phyloP scores from a whole-genome alignment of 305 asterid species.

The Ilex paraguariensis region DNA sequence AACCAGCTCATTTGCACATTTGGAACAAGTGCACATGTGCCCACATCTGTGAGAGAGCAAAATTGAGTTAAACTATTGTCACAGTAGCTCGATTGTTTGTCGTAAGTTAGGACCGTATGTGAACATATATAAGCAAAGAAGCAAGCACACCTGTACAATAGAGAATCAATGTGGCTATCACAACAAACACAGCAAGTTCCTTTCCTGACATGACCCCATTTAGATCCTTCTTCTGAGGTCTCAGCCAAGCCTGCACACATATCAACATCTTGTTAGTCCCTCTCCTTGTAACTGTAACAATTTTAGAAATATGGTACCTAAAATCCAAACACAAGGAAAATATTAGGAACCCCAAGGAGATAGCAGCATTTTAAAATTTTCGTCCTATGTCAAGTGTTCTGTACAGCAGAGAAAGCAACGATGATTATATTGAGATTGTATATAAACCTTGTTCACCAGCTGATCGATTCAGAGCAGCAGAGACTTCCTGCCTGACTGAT shows the following conservation, averaged over 20 bases:
- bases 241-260: constrained; percentile 26
- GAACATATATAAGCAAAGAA: too few species aligned
- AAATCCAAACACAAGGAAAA: too few species aligned
- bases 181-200: constrained; percentile 97
- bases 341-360: too few species aligned
- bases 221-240: constrained; percentile 84
- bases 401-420: too few species aligned
- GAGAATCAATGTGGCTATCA: constrained; percentile 33
- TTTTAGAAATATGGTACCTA: too few species aligned
- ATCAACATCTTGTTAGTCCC: too few species aligned
- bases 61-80: too few species aligned
- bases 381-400: too few species aligned
- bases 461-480: constrained; percentile 88
- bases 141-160: constrained; percentile 70
- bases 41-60: constrained; percentile 61
- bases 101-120: too few species aligned
- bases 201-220: constrained; percentile 79
- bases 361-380: too few species aligned
- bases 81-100: too few species aligned
- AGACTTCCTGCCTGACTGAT: constrained; percentile 90
- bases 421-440: constrained; percentile 6
- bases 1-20: constrained; percentile 87
- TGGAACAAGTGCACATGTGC: constrained; percentile 98
- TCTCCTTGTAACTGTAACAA: too few species aligned
- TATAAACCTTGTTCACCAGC: constrained; percentile 60